phyloP scores from a whole-genome alignment of 2,329 filamentous ascomycete species.

The Cordyceps cateniannulata region DNA sequence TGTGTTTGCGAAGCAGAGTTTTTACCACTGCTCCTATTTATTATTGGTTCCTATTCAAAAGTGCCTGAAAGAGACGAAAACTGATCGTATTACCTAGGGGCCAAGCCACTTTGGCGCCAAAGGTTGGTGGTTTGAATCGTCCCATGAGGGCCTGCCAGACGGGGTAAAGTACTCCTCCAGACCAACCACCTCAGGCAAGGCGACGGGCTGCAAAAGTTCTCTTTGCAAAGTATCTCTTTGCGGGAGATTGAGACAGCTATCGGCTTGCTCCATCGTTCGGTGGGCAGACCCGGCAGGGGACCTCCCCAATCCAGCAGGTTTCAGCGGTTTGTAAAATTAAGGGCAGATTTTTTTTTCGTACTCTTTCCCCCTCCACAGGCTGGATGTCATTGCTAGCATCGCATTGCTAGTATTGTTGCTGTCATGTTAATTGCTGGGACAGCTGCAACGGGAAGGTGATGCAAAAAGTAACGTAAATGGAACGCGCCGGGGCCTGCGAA shows the following conservation, averaged over 20 bases:
- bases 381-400: background rate
- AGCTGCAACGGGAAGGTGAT: conserved; percentile 2
- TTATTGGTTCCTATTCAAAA: background rate
- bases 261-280: background rate
- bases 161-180: background rate
- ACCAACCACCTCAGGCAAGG: background rate
- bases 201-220: background rate
- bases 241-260: no score
- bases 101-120: conserved; percentile 9
- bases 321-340: background rate
- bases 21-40: background rate
- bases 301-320: no score
- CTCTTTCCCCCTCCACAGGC: background rate
- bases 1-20: no score
- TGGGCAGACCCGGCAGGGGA: no score
- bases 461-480: background rate
- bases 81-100: background rate
- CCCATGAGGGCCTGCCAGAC: background rate
- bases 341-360: background rate
- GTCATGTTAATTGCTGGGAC: background rate
- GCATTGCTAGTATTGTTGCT: background rate
- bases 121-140: background rate
- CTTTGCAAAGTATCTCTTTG: no score
- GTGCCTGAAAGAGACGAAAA: background rate
- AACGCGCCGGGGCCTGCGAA: background rate